phyloP scores from a whole-genome alignment of 208 protist genomes.

The Acanthamoeba triangularis region DNA sequence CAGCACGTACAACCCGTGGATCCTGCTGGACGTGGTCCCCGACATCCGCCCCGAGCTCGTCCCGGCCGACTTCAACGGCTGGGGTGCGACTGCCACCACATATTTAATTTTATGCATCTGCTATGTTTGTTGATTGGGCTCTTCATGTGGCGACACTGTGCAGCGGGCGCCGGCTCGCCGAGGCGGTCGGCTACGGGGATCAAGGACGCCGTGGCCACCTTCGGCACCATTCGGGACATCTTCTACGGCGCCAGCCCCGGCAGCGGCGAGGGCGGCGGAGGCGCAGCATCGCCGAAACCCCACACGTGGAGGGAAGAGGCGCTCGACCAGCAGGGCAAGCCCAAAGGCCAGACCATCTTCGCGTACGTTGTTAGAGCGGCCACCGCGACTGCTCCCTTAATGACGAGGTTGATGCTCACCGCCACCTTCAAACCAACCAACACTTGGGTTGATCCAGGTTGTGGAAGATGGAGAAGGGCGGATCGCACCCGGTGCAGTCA shows the following conservation, averaged over 20 bases:
- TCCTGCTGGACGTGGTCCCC: background rate
- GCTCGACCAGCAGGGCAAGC: background rate
- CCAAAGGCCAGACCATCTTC: background rate
- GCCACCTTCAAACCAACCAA: too few relatives aligned
- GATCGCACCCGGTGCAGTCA: background rate
- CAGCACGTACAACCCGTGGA: background rate
- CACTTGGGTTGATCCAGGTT: background rate
- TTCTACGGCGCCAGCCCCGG: background rate
- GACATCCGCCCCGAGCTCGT: background rate
- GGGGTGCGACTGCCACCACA: background rate
- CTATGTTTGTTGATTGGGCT: background rate
- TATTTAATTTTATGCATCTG: too few relatives aligned
- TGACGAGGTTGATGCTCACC: too few relatives aligned
- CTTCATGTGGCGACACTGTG: too few relatives aligned
- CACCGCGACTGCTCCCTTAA: too few relatives aligned
- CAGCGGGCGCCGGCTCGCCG: background rate
- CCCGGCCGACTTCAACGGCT: background rate
- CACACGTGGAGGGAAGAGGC: background rate
- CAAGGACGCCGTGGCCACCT: background rate
- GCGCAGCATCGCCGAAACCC: background rate
- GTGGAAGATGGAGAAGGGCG: background rate
- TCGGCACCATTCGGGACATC: background rate
- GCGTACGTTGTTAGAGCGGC: background rate
- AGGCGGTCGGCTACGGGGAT: background rate
- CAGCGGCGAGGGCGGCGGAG: too few relatives aligned